Evolutionary conservation across 164 flowering plant genomes (phyloP).

Genomic region (grape (Vitis vinifera)): DNA sequence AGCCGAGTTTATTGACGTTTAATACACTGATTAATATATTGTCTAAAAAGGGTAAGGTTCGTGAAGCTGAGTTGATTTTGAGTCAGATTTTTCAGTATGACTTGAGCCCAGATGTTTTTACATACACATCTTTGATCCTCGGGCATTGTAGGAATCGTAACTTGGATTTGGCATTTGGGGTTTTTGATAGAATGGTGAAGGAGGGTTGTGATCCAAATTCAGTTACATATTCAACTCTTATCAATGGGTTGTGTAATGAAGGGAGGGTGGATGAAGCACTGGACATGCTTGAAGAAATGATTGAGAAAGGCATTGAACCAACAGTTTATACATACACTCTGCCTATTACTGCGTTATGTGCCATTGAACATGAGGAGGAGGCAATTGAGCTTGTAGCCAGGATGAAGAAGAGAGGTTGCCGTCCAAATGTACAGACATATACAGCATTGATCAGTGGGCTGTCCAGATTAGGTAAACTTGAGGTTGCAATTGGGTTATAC

Average conservation of each 20-base stretch:
- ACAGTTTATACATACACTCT: conserved; percentile 72
- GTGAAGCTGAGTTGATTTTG: conserved; percentile 54
- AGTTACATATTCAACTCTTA: conserved; percentile 61
- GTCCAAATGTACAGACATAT: conserved; percentile 73
- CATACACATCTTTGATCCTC: conserved; percentile 73
- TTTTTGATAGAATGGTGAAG: conserved; percentile 58
- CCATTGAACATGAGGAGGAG: conserved; percentile 48
- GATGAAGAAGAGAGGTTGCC: conserved; percentile 59
- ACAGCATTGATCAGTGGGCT: conserved; percentile 73
- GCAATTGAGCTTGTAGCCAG: conserved; percentile 46
- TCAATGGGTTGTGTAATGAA: conserved; percentile 66
- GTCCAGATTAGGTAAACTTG: conserved; percentile 34
- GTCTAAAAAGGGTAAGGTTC: conserved; percentile 70
- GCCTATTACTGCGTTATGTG: conserved; percentile 53
- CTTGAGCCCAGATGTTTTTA: conserved; percentile 61
- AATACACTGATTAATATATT: conserved; percentile 69
- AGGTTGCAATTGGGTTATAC: conserved; percentile 66
- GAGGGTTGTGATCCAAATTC: conserved; percentile 68
- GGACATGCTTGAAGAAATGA: conserved; percentile 61
- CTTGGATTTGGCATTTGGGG: conserved; percentile 52
- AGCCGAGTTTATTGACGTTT: conserved; percentile 62
- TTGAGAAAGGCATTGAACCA: conserved; percentile 59
- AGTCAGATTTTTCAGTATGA: conserved; percentile 46
- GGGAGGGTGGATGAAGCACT: conserved; percentile 74
- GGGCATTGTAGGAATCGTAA: conserved; percentile 67